Evolutionary conservation across 768 basidiomycete species (phyloP), one percentile per base, ranked within the genome.

Genomic region (Jaapia argillacea): DNA sequence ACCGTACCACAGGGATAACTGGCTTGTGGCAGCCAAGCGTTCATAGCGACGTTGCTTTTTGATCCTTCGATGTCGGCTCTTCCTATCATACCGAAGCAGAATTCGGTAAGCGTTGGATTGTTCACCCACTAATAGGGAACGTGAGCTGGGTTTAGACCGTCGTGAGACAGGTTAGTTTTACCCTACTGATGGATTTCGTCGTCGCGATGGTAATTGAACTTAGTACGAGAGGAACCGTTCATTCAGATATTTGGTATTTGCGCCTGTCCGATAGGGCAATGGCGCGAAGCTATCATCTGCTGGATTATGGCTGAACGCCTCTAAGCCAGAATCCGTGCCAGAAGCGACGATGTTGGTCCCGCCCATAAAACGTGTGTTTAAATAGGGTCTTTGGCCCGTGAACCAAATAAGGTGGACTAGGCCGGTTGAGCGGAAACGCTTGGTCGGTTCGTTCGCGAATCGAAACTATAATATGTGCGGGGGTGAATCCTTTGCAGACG

Each of bases 81-180:
- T 78, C 77, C 77, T 79, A 79, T 79, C 76, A 79, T 79, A 77
- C 74, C 70, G 73, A 79, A 78, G 77, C 76, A 79, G 74, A 79
- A 79, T 77, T 79, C 73, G 72, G 74, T 77, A 78, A 78, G 75
- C 72, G 73, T 79, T 79, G 77, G 77, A 80, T 79, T 78, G 76
- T 80, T 80, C 78, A 80, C 77, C 77, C 77, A 74, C 70, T 71
- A 77, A 78, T 79, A 79, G 77, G 79, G 75, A 80, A 77, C 71
- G 72, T 78, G 77, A 78, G 77, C 77, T 79, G 77, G 77, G 77
- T 79, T 80, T 80, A 79, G 78, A 79, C 78, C 74, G 71, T 81
- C 73, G 75, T 80, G 78, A 79, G 79, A 81, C 77, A 81, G 79
- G 77, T 81, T 81, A 81, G 77, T 81, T 81, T 80, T 81, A 81